Evolutionary conservation across 2,329 filamentous ascomycete species (phyloP).

Genomic region (Curvularia verruculosa): DNA sequence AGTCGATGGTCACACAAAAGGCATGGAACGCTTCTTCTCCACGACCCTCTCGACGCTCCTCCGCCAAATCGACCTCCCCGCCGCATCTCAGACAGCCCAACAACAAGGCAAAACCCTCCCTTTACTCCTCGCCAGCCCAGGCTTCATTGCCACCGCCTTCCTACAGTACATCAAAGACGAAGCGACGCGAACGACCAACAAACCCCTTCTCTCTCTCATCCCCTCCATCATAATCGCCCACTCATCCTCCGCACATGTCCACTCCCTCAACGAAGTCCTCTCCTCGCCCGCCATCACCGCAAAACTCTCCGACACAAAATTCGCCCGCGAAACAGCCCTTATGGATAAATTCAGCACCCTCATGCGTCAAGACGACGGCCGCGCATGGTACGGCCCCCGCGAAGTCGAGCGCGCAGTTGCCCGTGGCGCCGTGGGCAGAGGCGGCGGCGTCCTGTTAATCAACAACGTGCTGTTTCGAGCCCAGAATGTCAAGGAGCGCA

Average conservation of each 20-base stretch:
- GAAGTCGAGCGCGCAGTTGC: slow-evolving; percentile 84
- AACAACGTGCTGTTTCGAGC: slow-evolving; percentile 88
- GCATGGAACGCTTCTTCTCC: slow-evolving; percentile 77
- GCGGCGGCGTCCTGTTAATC: slow-evolving; percentile 83
- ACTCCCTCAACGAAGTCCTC: slow-evolving; percentile 86
- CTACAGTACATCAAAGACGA: slow-evolving; percentile 71
- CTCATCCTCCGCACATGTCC: slow-evolving; percentile 81
- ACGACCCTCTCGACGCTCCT: slow-evolving; percentile 76
- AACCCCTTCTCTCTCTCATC: slow-evolving; percentile 67
- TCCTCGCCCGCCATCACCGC: slow-evolving; percentile 77
- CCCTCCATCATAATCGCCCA: slow-evolving; percentile 76
- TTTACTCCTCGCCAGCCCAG: slow-evolving; percentile 84
- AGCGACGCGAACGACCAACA: slow-evolving; percentile 72
- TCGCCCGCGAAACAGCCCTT: slow-evolving; percentile 78
- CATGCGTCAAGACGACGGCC: slow-evolving; percentile 81
- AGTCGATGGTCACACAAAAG: slow-evolving; percentile 69
- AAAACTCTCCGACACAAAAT: slow-evolving; percentile 85
- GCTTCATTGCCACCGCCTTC: slow-evolving; percentile 83
- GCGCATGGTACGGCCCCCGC: slow-evolving; percentile 85
- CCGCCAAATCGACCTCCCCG: slow-evolving; percentile 74
- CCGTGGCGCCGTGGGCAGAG: slow-evolving; percentile 85
- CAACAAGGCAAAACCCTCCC: slow-evolving; percentile 55
- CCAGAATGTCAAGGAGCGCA: slow-evolving; percentile 75
- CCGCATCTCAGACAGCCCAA: slow-evolving; percentile 47
- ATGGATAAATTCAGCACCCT: slow-evolving; percentile 85